Evolutionary conservation across 306 rosid species (phyloP).

Genomic region (Nissolia schottii): DNA sequence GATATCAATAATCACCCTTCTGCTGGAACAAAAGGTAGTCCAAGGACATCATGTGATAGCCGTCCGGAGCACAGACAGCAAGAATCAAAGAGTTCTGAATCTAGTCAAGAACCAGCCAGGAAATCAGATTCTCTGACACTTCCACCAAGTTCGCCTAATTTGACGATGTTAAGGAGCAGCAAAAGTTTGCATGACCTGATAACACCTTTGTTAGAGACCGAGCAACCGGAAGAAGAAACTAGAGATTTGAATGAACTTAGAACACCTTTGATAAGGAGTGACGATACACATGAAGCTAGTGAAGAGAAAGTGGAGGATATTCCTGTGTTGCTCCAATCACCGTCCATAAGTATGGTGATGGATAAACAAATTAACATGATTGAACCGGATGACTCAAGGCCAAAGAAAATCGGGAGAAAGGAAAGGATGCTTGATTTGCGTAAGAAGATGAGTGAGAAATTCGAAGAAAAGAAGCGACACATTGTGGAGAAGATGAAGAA

Average conservation of each 20-base stretch:
- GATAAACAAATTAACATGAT: constrained; percentile 23
- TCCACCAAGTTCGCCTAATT: constrained; percentile 20
- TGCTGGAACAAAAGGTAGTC: constrained; percentile 33
- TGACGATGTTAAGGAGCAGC: constrained; percentile 29
- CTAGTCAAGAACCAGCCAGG: constrained; percentile 26
- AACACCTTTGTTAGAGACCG: constrained; percentile 47
- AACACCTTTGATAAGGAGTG: constrained; percentile 24
- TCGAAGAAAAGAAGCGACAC: constrained; percentile 80
- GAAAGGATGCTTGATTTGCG: constrained; percentile 73
- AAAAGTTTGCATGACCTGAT: constrained; percentile 37
- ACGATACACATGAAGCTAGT: constrained; percentile 15
- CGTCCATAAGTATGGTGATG: constrained; percentile 14
- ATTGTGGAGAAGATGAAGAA: constrained; percentile 81
- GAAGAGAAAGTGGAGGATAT: constrained; percentile 31
- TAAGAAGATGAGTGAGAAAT: constrained; percentile 79
- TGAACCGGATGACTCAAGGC: constrained; percentile 48
- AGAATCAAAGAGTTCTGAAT: constrained; percentile 20
- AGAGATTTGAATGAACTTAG: constrained; percentile 27
- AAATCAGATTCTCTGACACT: constrained; percentile 35
- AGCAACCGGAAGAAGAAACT: constrained; percentile 25
- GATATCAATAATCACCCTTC: constrained; percentile 35
- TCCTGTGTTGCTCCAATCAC: constrained; percentile 29
- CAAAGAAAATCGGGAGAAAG: constrained; percentile 63
- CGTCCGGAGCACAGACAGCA: constrained; percentile 28
- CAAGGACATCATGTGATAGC: constrained; percentile 28